These are phyloP conservation scores for Heterobasidion parviporum DNA, from an alignment of 1,284 basidiomycete species.

Conservation along the genomic window DNA sequence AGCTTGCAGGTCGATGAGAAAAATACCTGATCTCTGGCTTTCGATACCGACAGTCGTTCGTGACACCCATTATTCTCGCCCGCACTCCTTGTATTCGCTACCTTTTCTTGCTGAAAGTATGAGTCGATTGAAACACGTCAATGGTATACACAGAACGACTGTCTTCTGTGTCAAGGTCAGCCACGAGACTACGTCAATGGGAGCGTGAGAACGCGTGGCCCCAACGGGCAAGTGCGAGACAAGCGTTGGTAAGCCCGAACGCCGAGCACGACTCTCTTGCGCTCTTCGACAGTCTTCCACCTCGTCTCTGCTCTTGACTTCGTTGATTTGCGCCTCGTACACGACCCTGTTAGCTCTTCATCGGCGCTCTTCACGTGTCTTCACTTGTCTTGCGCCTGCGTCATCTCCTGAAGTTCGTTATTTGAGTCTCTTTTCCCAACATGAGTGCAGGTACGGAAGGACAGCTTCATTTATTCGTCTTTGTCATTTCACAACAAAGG, in stretches of 20 bases:
- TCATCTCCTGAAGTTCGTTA: neutral
- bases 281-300: neutral
- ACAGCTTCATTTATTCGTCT: slow-evolving; percentile 6
- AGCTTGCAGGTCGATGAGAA: no score
- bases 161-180: no score
- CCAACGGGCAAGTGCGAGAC: neutral
- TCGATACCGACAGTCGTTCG: no score
- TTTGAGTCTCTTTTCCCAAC: neutral
- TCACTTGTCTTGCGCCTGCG: neutral
- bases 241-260: neutral
- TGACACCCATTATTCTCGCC: neutral
- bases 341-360: neutral
- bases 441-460: slow-evolving; percentile 10
- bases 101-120: no score
- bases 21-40: no score
- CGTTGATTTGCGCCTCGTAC: neutral
- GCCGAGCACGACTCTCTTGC: neutral
- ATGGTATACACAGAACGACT: no score
- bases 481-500: slow-evolving; percentile 3
- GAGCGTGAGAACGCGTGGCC: neutral
- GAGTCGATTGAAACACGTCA: no score
- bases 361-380: neutral
- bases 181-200: no score
- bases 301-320: neutral
- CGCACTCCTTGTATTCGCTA: neutral